phyloP scores from a whole-genome alignment of 2,329 filamentous ascomycete species.

The Penicillium crustosum region DNA sequence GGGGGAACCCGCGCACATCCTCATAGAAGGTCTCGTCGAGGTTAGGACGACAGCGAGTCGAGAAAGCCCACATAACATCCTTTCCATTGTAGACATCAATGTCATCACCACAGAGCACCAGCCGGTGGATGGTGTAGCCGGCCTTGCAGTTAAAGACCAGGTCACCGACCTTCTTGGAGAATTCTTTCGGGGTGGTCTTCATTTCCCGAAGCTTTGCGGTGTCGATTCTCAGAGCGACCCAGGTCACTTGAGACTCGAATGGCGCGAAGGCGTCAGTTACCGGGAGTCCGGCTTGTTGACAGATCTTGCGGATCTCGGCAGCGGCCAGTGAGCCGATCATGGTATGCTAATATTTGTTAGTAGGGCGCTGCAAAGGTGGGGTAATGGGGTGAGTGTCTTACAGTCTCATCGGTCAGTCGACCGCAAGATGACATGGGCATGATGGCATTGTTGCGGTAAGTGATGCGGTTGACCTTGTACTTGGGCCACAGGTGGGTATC shows the following conservation, averaged over 20 bases:
- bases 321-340: slow-evolving; percentile 47
- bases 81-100: slow-evolving; percentile 49
- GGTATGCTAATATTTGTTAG: slow-evolving; percentile 28
- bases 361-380: background rate
- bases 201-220: slow-evolving; percentile 56
- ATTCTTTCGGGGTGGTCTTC: slow-evolving; percentile 48
- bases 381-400: slow-evolving; percentile 17
- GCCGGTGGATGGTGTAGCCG: slow-evolving; percentile 45
- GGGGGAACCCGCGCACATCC: slow-evolving; percentile 45
- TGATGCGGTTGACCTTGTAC: slow-evolving; percentile 50
- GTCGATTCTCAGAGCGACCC: slow-evolving; percentile 58
- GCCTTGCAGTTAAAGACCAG: slow-evolving; percentile 45
- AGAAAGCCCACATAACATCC: slow-evolving; percentile 53
- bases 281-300: slow-evolving; percentile 42
- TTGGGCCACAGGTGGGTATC: slow-evolving; percentile 42
- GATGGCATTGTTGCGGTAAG: slow-evolving; percentile 50
- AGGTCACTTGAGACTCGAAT: slow-evolving; percentile 51
- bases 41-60: slow-evolving; percentile 49
- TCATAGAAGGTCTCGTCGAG: slow-evolving; percentile 49
- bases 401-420: slow-evolving; percentile 48
- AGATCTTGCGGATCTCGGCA: slow-evolving; percentile 44
- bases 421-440: slow-evolving; percentile 49
- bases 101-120: slow-evolving; percentile 52
- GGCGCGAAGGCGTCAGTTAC: slow-evolving; percentile 48
- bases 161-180: slow-evolving; percentile 46